Evolutionary conservation across 352 stramenopile genomes (phyloP), one percentile per base, ranked within the genome.

Genomic region (Phytophthora crassamura): DNA sequence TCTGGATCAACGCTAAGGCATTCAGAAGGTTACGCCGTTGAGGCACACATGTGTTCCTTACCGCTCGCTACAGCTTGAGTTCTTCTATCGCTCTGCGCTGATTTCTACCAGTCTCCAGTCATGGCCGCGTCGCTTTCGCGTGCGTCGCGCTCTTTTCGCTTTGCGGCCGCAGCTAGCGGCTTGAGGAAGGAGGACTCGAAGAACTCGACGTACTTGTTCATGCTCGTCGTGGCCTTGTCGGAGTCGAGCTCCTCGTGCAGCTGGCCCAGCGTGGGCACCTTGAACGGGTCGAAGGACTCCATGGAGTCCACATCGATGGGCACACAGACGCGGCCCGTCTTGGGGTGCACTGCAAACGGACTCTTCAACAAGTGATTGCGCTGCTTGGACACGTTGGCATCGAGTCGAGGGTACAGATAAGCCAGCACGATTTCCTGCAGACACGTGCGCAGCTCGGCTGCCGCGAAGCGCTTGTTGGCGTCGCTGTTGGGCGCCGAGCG

Each of bases 381-480:
- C 73, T 98, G 95, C 75, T 99, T 99, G 61, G 97, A 99, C 49
- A 99, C 98, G 77, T 99, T 99, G 36, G 98, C 98, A 97, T 99
- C 98, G 61, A 99, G 74, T 35, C 98, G 88, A 12, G 98, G 97
- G 75, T 99, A 99, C 30, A 97, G 88, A 64, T 99, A 97, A 34
- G 88, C 80, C 57, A 99, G 95, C 36, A 99, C 96, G 42, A 98
- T 98, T 78, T 99, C 94, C 57, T 95, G 86, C 18, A 98, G 71
- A 87, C 96, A 99, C 39, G 87, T 93, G 40, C 90, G 77, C 38
- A 96, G 73, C 34, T 94, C 83, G 7, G 74, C 50, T 9, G 84
- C 69, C 53, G 74, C 91, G 30, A 75, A 78, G 67, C 77, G 91
- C 75, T 85, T 95, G 62, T 56, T 73, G 25, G 58, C 67, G 20